Evolutionary conservation across 2,329 filamentous ascomycete species (phyloP), one percentile per base, ranked within the genome.

Genomic region (Daldinia eschscholtzii): DNA sequence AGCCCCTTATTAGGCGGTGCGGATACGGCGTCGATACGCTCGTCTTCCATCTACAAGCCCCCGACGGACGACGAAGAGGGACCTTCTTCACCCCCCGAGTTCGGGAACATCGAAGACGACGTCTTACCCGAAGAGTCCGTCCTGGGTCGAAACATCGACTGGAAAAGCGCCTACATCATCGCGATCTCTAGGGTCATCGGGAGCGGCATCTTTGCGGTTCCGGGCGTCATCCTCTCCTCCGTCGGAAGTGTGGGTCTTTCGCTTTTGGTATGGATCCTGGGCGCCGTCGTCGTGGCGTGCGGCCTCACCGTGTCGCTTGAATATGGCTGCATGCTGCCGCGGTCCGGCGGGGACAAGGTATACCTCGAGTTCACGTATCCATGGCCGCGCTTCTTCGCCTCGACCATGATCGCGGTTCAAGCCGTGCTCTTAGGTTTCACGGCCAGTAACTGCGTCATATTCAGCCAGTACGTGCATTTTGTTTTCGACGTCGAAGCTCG

Each of bases 181-280:
- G 88, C 91, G 6, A 89, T 92, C 28, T 91, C 88, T 1, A 85
- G 90, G 12, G 89, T 92, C 5, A 89, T 92, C 33, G 90, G 90
- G 12, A 90, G 86, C 73, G 91, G 90, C 28, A 92, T 93, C 70
- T 93, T 93, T 74, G 90, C 91, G 0, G 92, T 90, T 0, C 91
- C 89, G 0, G 90, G 88, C 0, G 85, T 89, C 4, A 91, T 93
- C 57, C 83, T 92, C 2, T 85, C 87, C 41, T 86, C 88, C 0
- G 88, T 89, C 1, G 91, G 91, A 1, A 93, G 90, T 62, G 83
- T 90, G 0, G 90, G 90, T 0, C 79, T 92, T 2, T 85, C 89
- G 0, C 78, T 93, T 1, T 70, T 85, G 0, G 78, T 93, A 2
- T 93, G 91, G 91, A 62, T 90, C 0, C 77, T 88, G 0, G 91